Evolutionary conservation across 2,329 filamentous ascomycete species (phyloP).

Genomic region (Grosmannia serpens): DNA sequence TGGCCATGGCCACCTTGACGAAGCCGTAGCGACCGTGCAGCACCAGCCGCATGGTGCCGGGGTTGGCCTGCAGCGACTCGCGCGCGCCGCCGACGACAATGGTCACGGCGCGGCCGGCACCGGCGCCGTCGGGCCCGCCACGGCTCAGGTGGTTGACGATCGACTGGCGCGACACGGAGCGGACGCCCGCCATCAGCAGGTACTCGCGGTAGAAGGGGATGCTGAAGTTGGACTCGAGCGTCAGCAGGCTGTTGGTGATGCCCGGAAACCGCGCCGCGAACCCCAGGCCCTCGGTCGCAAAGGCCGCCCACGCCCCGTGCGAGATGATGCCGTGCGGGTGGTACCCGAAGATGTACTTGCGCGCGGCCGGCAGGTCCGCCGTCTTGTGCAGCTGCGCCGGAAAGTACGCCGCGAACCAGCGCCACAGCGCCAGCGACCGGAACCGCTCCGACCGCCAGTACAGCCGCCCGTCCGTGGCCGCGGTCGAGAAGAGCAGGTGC

Average conservation of each 20-base stretch:
- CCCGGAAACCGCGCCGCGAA: constrained; percentile 84
- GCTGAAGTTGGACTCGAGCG: constrained; percentile 91
- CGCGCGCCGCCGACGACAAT: constrained; percentile 90
- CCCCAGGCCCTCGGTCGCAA: constrained; percentile 79
- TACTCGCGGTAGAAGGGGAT: constrained; percentile 93
- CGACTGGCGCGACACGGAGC: constrained; percentile 80
- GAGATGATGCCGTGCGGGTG: constrained; percentile 94
- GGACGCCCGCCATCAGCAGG: constrained; percentile 75
- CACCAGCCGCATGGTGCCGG: constrained; percentile 64
- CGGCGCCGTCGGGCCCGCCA: constrained; percentile 65
- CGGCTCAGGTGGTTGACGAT: constrained; percentile 79
- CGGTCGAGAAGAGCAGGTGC: constrained; percentile 70
- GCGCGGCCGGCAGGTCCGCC: constrained; percentile 61
- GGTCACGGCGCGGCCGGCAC: constrained; percentile 90
- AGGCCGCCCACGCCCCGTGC: constrained; percentile 87
- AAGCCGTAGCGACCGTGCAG: constrained; percentile 82
- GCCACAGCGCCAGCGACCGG: constrained; percentile 68
- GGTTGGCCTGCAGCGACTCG: constrained; percentile 81
- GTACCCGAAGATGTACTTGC: constrained; percentile 95
- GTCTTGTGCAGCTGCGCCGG: constrained; percentile 82
- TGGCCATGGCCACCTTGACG: constrained; percentile 82
- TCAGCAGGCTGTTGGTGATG: constrained; percentile 87
- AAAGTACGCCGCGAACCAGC: constrained; percentile 84
- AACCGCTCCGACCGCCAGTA: constrained; percentile 63
- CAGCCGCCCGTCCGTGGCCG: constrained; percentile 63